Base-by-base conservation (phyloP, 768 basidiomycete species). In the Tremella mesenterica region DNA sequence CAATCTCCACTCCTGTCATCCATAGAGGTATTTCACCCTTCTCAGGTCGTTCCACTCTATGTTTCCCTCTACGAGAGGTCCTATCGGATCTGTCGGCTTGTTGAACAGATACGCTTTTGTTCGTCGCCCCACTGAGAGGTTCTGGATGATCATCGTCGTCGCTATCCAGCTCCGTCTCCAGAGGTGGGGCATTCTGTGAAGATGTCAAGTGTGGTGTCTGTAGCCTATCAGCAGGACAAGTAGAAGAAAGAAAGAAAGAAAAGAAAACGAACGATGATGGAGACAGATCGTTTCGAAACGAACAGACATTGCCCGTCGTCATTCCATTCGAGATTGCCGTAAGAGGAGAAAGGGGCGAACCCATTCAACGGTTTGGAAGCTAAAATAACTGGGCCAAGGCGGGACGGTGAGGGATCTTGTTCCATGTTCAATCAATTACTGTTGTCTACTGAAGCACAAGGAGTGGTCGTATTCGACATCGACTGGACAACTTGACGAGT, bases 251-350 rank as follows among this genome's bases (percentile, higher is more conserved):
- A 29, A 3, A 36, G 29, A 18, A 34, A 33, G 16, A 18, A 21
- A 13, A 25, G 28, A 8, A 43, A 33, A 55, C 61, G 54, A 30
- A 64, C 67, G 0, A 63, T n/a, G 7, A 69, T 64, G 16, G 41
- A 45, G 25, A 64, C 61, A 12, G 54, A 57, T 16, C 57, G 48
- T 4, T 52, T 33, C 29, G 56, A 56, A 12, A 64, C 26, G 45
- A 63, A 56, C 14, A 60, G 28, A 36, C 62, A 66, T 57, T 69
- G 67, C 3, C 64, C 67, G 56, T 69, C 67, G 34, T 62, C 58
- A 33, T 46, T 64, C 63, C 64, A 69, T n/a, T 53, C 30, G 0
- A 66, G 41, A 46, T 59, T 59, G 5, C 52, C 48, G 18, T 48
- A 44, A n/a, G 38, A n/a, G n/a, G 38, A 41, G 38, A 41, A 41